These are phyloP conservation scores for Skeletonema costatum DNA, from an alignment of 108 stramenopile genomes.

Conservation along the genomic window DNA sequence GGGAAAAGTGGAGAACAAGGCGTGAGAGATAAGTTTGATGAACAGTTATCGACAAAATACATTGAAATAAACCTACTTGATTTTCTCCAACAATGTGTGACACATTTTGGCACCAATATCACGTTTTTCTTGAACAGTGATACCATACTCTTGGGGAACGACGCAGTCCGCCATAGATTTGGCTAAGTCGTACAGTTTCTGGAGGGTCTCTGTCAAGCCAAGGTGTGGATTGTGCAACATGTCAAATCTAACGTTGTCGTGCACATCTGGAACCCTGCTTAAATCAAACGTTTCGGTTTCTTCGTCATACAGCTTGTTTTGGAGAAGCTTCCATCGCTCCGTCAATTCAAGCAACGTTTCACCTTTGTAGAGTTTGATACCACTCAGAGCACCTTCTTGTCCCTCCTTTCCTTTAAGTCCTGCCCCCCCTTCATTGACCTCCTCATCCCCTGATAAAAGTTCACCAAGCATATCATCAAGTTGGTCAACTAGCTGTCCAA, in stretches of 20 bases:
- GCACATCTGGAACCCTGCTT: conserved; percentile 91
- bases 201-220: conserved; percentile 71
- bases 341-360: conserved; percentile 93
- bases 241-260: conserved; percentile 79
- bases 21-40: not conserved
- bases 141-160: conserved; percentile 98
- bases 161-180: conserved; percentile 93
- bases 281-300: conserved; percentile 89
- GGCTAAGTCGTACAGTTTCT: conserved; percentile 88
- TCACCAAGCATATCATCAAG: conserved; percentile 83
- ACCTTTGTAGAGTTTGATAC: conserved; percentile 91
- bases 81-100: conserved; percentile 92
- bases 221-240: conserved; percentile 94
- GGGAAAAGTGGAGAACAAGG: not conserved
- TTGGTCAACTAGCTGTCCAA: conserved; percentile 84
- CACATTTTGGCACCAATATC: conserved; percentile 92
- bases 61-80: conserved; percentile 57
- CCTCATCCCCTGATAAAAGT: conserved; percentile 78
- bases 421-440: conserved; percentile 79
- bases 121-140: conserved; percentile 82
- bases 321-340: conserved; percentile 93
- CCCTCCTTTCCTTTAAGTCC: conserved; percentile 75
- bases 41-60: not conserved
- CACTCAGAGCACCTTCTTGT: conserved; percentile 80
- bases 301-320: conserved; percentile 87